Evolutionary conservation across 2,329 filamentous ascomycete genomes (phyloP).

Genomic region (Cylindrodendrum hubeiense): DNA sequence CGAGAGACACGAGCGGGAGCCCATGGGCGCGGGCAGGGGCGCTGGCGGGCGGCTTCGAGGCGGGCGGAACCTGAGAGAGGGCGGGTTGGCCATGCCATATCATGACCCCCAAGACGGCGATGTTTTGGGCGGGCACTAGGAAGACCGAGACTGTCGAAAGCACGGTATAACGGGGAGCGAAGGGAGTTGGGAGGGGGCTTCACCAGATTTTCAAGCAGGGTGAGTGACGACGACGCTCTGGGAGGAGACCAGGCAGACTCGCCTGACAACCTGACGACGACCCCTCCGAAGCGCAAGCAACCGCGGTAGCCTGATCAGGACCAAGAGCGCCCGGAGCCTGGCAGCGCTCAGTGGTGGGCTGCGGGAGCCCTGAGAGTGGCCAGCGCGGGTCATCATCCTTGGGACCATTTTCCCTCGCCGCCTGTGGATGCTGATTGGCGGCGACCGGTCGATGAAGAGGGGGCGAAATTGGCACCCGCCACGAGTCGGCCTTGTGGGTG

Average conservation of each 20-base stretch:
- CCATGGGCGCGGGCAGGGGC: slow-evolving; percentile 37
- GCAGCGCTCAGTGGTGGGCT: background rate
- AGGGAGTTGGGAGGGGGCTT: slow-evolving; percentile 45
- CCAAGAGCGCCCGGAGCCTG: background rate
- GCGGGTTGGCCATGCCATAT: slow-evolving; percentile 13
- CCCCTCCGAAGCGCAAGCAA: slow-evolving; percentile 11
- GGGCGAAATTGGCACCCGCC: slow-evolving; percentile 42
- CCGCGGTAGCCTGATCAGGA: background rate
- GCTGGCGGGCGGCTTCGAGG: slow-evolving; percentile 27
- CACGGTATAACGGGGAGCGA: slow-evolving; percentile 42
- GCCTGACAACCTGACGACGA: slow-evolving; percentile 19
- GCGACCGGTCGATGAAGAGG: slow-evolving; percentile 8
- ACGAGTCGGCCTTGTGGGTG: slow-evolving; percentile 22
- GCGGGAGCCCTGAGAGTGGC: background rate
- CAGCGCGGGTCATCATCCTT: slow-evolving; percentile 9
- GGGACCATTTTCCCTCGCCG: background rate
- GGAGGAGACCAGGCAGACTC: slow-evolving; percentile 38
- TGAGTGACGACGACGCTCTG: slow-evolving; percentile 38
- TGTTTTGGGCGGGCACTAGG: slow-evolving; percentile 39
- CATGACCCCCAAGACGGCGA: slow-evolving; percentile 33
- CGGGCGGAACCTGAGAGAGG: slow-evolving; percentile 28
- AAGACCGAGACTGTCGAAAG: slow-evolving; percentile 31
- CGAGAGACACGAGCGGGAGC: slow-evolving; percentile 38
- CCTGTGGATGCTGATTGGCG: slow-evolving; percentile 4
- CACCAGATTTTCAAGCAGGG: slow-evolving; percentile 47